A percentile compares a stretch with the other conserved stretches of the same genome.
Evolutionary conservation across 2,329 filamentous ascomycete species (phyloP).

Genomic region (Clonostachys solani): DNA sequence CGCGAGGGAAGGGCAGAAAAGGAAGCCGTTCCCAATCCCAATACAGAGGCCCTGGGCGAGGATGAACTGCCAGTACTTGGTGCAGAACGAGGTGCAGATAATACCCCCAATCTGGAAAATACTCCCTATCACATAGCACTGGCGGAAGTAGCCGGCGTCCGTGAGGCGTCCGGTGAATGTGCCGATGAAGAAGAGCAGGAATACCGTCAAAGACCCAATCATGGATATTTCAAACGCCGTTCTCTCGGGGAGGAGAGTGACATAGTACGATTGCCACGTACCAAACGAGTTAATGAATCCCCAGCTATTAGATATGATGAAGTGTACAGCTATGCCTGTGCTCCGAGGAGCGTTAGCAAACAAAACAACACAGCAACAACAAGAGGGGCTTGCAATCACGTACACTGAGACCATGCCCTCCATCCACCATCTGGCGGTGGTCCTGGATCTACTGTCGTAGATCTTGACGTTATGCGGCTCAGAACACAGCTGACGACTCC

Average conservation of each 20-base stretch:
- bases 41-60: conserved; percentile 53
- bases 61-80: conserved; percentile 51
- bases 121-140: conserved; percentile 32
- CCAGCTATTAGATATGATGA: conserved; percentile 14
- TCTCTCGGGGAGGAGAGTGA: conserved; percentile 24
- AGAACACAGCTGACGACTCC: conserved; percentile 26
- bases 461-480: conserved; percentile 33
- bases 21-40: conserved; percentile 54
- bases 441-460: conserved; percentile 29
- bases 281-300: conserved; percentile 53
- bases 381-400: conserved; percentile 7
- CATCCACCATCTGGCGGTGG: conserved; percentile 47
- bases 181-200: conserved; percentile 50
- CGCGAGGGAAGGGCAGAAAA: conserved; percentile 62
- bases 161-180: conserved; percentile 47
- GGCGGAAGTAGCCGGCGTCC: conserved; percentile 48
- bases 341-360: neutral
- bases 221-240: conserved; percentile 38
- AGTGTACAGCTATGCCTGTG: conserved; percentile 1
- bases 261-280: conserved; percentile 51
- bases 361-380: neutral
- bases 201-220: conserved; percentile 51
- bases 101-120: conserved; percentile 38
- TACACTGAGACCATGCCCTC: conserved; percentile 40
- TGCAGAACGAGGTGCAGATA: conserved; percentile 39